Conservation (phyloP, 208 protist species). For the Strigomonas culicis region DNA sequence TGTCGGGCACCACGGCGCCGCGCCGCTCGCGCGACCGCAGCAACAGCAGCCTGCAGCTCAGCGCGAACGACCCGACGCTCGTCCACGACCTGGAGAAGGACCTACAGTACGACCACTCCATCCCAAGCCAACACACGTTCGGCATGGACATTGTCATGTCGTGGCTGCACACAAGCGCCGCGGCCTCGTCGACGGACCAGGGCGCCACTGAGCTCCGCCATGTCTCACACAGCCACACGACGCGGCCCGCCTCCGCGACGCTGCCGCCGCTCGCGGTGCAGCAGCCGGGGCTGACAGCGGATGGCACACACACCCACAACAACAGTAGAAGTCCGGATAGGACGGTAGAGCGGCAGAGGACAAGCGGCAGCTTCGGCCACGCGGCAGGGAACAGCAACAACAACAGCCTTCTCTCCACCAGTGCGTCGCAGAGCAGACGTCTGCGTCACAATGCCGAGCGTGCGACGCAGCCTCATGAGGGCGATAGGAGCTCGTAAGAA, state of each 20-base stretch:
- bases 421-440: too few relatives aligned
- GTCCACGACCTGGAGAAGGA: neutral
- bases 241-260: too few relatives aligned
- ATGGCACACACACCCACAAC: neutral
- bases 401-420: neutral
- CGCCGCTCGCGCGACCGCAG: neutral
- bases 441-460: too few relatives aligned
- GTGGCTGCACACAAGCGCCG: slow-evolving; percentile 17
- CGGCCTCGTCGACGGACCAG: slow-evolving; percentile 1
- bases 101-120: slow-evolving; percentile 11
- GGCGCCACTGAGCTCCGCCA: too few relatives aligned
- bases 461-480: too few relatives aligned
- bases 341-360: neutral
- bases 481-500: neutral
- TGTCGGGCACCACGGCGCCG: neutral
- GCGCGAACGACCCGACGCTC: too few relatives aligned
- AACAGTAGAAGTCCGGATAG: neutral
- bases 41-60: neutral
- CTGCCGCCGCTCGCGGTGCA: too few relatives aligned
- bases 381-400: neutral
- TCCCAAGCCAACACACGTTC: slow-evolving; percentile 39
- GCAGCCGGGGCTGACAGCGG: neutral
- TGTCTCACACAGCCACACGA: too few relatives aligned
- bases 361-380: too few relatives aligned
- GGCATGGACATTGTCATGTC: slow-evolving; percentile 41